Conservation (phyloP, 148 eudicot species). For the Rhododendron ferrugineum region DNA sequence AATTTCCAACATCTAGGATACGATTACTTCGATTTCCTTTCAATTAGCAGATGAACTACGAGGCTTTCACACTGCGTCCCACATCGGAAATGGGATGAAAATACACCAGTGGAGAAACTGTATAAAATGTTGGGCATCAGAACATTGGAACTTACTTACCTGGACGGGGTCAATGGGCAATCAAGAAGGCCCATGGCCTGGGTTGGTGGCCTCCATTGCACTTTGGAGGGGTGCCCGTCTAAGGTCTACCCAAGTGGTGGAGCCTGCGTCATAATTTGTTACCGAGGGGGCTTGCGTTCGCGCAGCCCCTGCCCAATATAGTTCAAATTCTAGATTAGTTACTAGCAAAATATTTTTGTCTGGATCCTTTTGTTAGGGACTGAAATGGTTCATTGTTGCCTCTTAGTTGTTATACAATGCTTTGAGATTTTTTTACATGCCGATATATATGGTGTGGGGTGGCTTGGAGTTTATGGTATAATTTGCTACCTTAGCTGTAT, state of each 20-base stretch:
- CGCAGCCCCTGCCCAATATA: constrained; percentile 42
- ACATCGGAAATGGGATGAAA: neutral
- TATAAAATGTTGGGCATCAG: neutral
- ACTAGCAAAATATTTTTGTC: no score
- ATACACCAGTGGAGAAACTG: neutral
- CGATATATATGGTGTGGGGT: no score
- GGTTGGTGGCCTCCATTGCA: constrained; percentile 68
- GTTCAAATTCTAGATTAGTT: neutral
- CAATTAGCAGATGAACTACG: no score
- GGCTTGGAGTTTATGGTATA: neutral
- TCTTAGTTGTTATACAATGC: no score
- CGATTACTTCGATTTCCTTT: no score
- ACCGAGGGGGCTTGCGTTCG: constrained; percentile 63
- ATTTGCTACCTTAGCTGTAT: neutral
- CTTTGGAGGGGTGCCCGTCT: constrained; percentile 43
- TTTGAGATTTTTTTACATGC: no score
- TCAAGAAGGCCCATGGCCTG: constrained; percentile 60
- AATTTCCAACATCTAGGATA: neutral
- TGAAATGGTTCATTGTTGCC: no score
- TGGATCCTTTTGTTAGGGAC: no score
- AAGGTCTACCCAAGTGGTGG: constrained; percentile 37
- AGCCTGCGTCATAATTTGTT: constrained; percentile 71
- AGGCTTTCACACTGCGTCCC: neutral
- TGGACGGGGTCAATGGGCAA: constrained; percentile 79
- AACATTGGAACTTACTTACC: constrained; percentile 44